Percentiles rank a stretch among this genome's conserved stretches.
These are phyloP conservation scores for Umbellularia californica DNA, from an alignment of 164 flowering plant species.

Conservation along the genomic window DNA sequence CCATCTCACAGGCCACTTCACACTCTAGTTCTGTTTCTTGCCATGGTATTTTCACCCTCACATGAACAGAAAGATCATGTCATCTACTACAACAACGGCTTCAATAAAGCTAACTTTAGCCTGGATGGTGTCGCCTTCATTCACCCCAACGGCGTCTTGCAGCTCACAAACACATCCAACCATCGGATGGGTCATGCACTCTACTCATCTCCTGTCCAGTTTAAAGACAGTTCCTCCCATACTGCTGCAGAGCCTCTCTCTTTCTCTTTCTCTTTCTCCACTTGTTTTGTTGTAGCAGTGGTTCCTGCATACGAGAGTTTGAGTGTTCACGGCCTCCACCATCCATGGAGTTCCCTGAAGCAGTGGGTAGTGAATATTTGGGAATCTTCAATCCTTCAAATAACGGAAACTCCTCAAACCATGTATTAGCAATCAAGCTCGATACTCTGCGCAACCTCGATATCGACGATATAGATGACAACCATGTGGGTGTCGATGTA, in stretches of 20 bases:
- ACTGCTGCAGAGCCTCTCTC: neutral
- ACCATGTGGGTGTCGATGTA: constrained; percentile 28
- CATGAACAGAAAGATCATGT: neutral
- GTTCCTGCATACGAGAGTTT: neutral
- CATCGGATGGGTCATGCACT: constrained; percentile 21
- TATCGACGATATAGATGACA: constrained; percentile 18
- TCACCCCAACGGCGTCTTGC: constrained; percentile 29
- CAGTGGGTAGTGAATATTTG: constrained; percentile 9
- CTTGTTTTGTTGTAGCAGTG: constrained; percentile 19
- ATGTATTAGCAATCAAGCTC: constrained; percentile 18
- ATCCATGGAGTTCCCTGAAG: constrained; percentile 5
- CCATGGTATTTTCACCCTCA: neutral
- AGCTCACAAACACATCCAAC: constrained; percentile 32
- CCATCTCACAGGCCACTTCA: neutral
- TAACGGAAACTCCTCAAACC: constrained; percentile 9
- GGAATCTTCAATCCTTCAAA: constrained; percentile 19
- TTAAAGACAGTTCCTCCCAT: constrained; percentile 6
- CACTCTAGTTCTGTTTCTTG: neutral
- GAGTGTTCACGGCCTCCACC: constrained; percentile 24
- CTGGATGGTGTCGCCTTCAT: constrained; percentile 22
- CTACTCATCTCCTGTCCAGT: constrained; percentile 10
- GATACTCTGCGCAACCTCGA: constrained; percentile 10
- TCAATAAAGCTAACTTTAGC: constrained; percentile 18
- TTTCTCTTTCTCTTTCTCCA: constrained; percentile 19
- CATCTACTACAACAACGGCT: constrained; percentile 35